phyloP scores from a whole-genome alignment of 2,329 filamentous ascomycete species.

The Neodidymelliopsis sp. region DNA sequence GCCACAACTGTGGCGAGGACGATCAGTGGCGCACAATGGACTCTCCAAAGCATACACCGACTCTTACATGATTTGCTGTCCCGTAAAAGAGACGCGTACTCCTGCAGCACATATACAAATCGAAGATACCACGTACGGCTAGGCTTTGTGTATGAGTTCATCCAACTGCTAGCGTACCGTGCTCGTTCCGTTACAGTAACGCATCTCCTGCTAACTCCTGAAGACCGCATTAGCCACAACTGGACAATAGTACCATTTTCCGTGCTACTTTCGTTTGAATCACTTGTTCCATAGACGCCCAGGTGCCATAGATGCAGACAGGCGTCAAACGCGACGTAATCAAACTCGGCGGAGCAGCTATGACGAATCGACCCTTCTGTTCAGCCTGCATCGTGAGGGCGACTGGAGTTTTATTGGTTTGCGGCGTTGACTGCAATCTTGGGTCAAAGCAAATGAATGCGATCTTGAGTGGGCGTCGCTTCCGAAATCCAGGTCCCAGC shows the following conservation, averaged over 20 bases:
- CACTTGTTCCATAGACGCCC: conserved; percentile 2
- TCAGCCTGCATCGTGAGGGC: conserved; percentile 2
- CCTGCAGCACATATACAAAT: conserved; percentile 21
- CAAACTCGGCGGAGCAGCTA: background rate
- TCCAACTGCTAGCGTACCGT: conserved; percentile 2
- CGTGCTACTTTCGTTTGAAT: conserved; percentile 2
- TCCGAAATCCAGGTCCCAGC: conserved; percentile 11
- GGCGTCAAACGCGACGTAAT: conserved; percentile 2
- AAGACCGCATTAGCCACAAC: conserved; percentile 11
- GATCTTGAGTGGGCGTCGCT: background rate
- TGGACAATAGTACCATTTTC: conserved; percentile 1
- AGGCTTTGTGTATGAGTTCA: conserved; percentile 18
- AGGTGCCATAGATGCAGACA: background rate
- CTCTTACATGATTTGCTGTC: conserved; percentile 9
- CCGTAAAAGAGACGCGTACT: conserved; percentile 31
- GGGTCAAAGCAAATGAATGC: conserved; percentile 8
- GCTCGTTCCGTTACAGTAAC: conserved; percentile 9
- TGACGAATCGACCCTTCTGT: background rate
- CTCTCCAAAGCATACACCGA: conserved; percentile 3
- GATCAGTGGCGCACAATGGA: background rate
- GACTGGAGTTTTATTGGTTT: conserved; percentile 7
- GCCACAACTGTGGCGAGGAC: conserved; percentile 11
- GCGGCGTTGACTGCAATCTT: conserved; percentile 18
- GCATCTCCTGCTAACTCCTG: conserved; percentile 2
- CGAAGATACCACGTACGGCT: conserved; percentile 11